Evolutionary conservation across 768 basidiomycete species (phyloP).

Genomic region (Lyophyllum shimeji): DNA sequence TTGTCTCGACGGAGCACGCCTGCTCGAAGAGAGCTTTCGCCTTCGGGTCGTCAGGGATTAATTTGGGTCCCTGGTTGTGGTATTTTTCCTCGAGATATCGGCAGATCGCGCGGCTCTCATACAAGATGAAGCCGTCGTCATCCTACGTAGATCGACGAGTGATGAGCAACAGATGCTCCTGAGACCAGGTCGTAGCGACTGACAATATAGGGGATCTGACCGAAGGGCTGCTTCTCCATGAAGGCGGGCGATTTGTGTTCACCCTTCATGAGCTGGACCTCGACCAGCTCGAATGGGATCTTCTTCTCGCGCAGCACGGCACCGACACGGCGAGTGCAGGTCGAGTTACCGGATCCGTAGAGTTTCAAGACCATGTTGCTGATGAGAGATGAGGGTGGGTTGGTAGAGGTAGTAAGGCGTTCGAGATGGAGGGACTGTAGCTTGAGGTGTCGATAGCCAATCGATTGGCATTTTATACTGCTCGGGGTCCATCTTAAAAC

Average conservation of each 20-base stretch:
- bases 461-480: constrained; percentile 1
- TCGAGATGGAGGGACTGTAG: background rate
- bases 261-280: constrained; percentile 40
- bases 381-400: background rate
- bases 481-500: background rate
- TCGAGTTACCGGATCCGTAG: constrained; percentile 35
- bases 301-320: constrained; percentile 52
- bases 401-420: background rate
- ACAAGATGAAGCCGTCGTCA: constrained; percentile 60
- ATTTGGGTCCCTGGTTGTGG: constrained; percentile 43
- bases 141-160: constrained; percentile 23
- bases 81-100: constrained; percentile 61
- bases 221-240: constrained; percentile 59
- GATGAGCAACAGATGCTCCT: background rate
- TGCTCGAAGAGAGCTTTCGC: constrained; percentile 43
- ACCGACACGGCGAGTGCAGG: constrained; percentile 53
- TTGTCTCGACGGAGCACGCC: constrained; percentile 49
- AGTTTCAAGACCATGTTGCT: constrained; percentile 46
- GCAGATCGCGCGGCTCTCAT: constrained; percentile 60
- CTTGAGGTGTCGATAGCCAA: background rate
- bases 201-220: constrained; percentile 59
- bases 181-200: constrained; percentile 3
- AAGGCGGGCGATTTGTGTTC: constrained; percentile 47
- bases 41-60: constrained; percentile 48
- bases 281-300: constrained; percentile 52